phyloP scores from a whole-genome alignment of 2,329 filamentous ascomycete genomes.

The Leptographium wingfieldii region DNA sequence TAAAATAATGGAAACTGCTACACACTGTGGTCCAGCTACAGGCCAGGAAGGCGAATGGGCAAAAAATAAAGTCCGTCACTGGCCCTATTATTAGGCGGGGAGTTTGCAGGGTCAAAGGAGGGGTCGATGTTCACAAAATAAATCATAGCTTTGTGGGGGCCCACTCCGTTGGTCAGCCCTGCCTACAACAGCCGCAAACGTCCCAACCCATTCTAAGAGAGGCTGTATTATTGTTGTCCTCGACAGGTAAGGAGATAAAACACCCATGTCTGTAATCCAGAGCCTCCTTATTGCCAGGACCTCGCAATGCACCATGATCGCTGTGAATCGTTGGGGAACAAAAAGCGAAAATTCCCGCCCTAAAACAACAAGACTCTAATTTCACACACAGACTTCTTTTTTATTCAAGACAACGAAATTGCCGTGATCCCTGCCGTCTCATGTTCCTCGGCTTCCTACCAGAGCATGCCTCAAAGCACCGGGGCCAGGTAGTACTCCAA shows the following conservation, averaged over 20 bases:
- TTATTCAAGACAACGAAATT: neutral
- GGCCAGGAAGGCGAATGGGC: conserved; percentile 1
- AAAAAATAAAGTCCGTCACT: conserved; percentile 9
- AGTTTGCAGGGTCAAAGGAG: conserved; percentile 1
- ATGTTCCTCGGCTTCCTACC: neutral
- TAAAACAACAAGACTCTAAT: neutral
- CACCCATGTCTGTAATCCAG: neutral
- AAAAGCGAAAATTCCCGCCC: neutral
- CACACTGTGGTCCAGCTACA: neutral
- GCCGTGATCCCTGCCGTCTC: no score
- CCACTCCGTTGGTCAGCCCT: neutral
- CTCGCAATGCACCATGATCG: neutral
- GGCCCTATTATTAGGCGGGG: neutral
- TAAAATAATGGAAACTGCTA: neutral
- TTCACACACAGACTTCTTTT: neutral
- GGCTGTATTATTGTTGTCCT: neutral
- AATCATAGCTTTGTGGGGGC: neutral
- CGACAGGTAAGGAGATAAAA: neutral
- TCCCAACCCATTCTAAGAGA: neutral
- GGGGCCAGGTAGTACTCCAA: conserved; percentile 40
- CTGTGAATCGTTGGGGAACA: neutral
- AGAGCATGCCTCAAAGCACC: conserved; percentile 25
- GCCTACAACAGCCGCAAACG: neutral
- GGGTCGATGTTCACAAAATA: neutral
- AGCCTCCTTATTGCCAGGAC: neutral